Percentiles rank a stretch among this genome's conserved stretches.
Conservation (phyloP, 106 monocot species). For the Amphibolis antarctica region DNA sequence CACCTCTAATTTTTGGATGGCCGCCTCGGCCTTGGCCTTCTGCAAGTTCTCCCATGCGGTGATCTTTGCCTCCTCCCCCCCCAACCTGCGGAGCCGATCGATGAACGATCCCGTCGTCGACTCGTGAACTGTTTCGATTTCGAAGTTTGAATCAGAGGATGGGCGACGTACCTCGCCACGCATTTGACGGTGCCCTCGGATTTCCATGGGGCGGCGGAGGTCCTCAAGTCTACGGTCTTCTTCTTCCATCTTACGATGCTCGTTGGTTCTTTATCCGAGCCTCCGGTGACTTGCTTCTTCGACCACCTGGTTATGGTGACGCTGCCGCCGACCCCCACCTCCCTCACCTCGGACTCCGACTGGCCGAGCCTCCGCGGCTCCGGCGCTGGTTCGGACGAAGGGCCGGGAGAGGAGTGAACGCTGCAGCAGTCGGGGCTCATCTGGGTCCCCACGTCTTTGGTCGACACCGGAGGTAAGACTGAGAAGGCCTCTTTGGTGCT, state of each 20-base stretch:
- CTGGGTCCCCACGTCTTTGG: constrained; percentile 77
- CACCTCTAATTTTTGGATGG: constrained; percentile 5
- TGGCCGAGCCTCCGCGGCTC: constrained; percentile 32
- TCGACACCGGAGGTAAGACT: constrained; percentile 28
- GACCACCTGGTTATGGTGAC: constrained; percentile 84
- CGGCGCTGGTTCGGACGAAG: constrained; percentile 28
- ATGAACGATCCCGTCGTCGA: too few relatives aligned
- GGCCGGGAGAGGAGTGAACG: constrained; percentile 41
- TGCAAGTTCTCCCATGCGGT: constrained; percentile 14
- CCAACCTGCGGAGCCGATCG: constrained; percentile 1
- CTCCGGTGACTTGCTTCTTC: constrained; percentile 44
- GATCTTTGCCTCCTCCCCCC: constrained; percentile 13
- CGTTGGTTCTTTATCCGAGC: constrained; percentile 37
- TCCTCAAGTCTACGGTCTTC: constrained; percentile 29
- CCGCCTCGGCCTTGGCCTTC: constrained; percentile 12
- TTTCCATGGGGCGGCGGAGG: constrained; percentile 40
- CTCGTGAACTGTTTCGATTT: too few relatives aligned
- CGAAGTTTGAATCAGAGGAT: too few relatives aligned
- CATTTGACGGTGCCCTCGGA: constrained; percentile 31
- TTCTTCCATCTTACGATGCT: constrained; percentile 69
- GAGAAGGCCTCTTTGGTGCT: constrained; percentile 9
- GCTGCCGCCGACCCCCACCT: constrained; percentile 77
- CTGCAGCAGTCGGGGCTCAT: constrained; percentile 73
- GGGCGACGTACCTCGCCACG: constrained; percentile 50
- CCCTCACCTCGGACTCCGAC: constrained; percentile 59